Evolutionary conservation across 2,329 filamentous ascomycete species (phyloP).

Genomic region (Orbilia brochopaga): DNA sequence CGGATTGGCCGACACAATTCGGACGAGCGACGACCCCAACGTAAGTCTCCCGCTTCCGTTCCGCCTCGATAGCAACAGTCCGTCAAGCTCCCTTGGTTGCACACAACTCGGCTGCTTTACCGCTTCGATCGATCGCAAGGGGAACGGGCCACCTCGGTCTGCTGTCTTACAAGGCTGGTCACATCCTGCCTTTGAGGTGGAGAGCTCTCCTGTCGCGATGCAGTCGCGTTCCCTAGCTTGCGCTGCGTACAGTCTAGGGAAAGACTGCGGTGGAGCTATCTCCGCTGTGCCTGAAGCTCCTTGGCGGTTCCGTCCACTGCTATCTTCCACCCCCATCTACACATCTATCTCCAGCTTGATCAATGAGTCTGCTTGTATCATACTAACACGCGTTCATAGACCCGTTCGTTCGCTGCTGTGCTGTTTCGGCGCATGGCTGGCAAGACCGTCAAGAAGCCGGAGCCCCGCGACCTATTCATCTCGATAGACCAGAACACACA

Average conservation of each 20-base stretch:
- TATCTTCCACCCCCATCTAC: background rate
- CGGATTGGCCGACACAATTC: slow-evolving; percentile 89
- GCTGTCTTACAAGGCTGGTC: background rate
- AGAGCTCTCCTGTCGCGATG: background rate
- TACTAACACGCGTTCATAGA: slow-evolving; percentile 62
- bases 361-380: background rate
- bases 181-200: slow-evolving; percentile 8
- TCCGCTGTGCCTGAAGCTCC: background rate
- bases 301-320: background rate
- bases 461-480: slow-evolving; percentile 80
- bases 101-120: slow-evolving; percentile 49
- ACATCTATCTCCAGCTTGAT: background rate
- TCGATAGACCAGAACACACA: slow-evolving; percentile 66
- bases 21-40: slow-evolving; percentile 73
- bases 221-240: background rate
- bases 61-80: slow-evolving; percentile 11
- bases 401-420: slow-evolving; percentile 87
- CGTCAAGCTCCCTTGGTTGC: slow-evolving; percentile 25
- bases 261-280: background rate
- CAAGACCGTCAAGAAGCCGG: slow-evolving; percentile 73
- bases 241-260: background rate
- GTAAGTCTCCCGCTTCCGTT: slow-evolving; percentile 62
- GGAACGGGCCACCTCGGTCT: background rate
- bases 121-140: slow-evolving; percentile 22
- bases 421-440: slow-evolving; percentile 93